Base-by-base conservation (phyloP, 129 eudicot species). In the Oenanthe sinensis region DNA sequence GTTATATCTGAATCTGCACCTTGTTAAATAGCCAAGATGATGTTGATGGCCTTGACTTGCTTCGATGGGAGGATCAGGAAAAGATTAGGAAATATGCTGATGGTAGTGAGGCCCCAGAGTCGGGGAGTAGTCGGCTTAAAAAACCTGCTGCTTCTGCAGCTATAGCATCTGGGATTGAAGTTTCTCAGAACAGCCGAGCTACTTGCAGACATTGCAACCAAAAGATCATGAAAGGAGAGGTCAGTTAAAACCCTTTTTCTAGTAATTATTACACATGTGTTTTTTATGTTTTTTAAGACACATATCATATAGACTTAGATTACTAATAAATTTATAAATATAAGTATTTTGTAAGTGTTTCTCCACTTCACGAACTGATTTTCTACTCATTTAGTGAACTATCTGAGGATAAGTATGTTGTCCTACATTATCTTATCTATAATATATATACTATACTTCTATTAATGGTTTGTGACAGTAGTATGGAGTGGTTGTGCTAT, bases 31-130 rank as follows among this genome's bases (percentile, higher is more conserved):
- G 99, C 33, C 83, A 84, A 76, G 94, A 87, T 71, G 96, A 95
- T 79, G 95, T 95, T 62, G 96, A 90, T 75, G 99, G 99, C 78
- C 75, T 95, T 76, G 99, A 95, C 83, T 75, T 82, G 42, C 96
- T 95, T 79, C 90, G 99, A 43, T 95, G 99, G 99, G 99, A 96
- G 80, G 99, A 96, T 87, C 99, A 92, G 60, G 85, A 96, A 76
- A 96, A 78, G 80, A 85, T 96, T 48, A 90, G 97, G 77, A 78
- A 87, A n/a, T 87, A 89, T 69, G 83, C 89, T 20, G 97, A 87
- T 33, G 91, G 89, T 75, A 84, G 91, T 80, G 91, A 80, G 45
- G 76, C 91, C 50, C 74, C 81, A 71, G 79, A 71, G 8, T 24
- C 80, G 0, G 72, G 86, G 55, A 90, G 89, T 73, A 84, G 91